Evolutionary conservation across 2,329 filamentous ascomycete genomes (phyloP), one percentile per base, ranked within the genome.

Genomic region (Chaetothyriales sp.): DNA sequence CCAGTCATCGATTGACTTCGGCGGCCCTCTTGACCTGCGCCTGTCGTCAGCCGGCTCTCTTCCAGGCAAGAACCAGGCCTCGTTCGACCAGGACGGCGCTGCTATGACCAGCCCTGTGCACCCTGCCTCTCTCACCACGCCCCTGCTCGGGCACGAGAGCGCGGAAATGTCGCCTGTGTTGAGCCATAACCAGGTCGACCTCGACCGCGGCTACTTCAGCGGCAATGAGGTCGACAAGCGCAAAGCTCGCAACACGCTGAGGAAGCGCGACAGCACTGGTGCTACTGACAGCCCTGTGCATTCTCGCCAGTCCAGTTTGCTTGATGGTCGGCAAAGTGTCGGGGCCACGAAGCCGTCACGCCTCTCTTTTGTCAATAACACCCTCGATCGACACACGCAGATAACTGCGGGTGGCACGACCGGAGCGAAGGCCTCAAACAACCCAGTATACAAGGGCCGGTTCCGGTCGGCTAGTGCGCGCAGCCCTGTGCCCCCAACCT

Each of bases 141-240:
- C 47, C 15, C 51, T 59, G 8, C 60, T 64, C 56, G 63, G 62
- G 47, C 60, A 62, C 18, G 45, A 49, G 22, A 53, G 53, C 39
- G 18, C 50, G 12, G 51, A 55, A 48, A 18, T 54, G 44, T 39
- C 47, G 18, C 18, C 46, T 9, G 63, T 67, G 51, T 63, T 65
- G 22, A 59, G 66, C 49, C 59, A 62, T 53, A 54, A 63, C 54
- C 62, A 68, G 45, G 66, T 68, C 51, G 85, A 93, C 54, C 66
- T 86, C 15, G 92, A 96, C 61, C 79, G 87, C 36, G 90, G 89
- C 20, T 96, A 96, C 66, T 95, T 95, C 63, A 95, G 90, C 6
- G 87, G 89, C 2, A 84, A 84, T 15, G 90, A 96, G 61, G 73
- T 81, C 9, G 88, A 95, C 56, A 78, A 78, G 44, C 79, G 83